These are phyloP conservation scores for Leccinum obscurum DNA, from an alignment of 768 basidiomycete genomes.

Conservation along the genomic window DNA sequence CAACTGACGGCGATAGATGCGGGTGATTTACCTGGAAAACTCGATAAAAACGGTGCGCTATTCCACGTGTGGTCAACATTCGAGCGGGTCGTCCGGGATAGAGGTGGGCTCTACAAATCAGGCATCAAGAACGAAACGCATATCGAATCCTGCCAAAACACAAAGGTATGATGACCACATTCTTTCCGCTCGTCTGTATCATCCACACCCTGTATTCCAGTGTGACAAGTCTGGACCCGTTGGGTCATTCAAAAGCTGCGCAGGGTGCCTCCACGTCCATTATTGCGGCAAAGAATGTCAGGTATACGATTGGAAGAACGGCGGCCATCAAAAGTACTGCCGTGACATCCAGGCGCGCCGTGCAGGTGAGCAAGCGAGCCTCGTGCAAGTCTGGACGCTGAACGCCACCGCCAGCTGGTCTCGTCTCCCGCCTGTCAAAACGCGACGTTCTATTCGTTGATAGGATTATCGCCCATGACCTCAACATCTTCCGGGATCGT, in stretches of 20 bases:
- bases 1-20: conserved; percentile 16
- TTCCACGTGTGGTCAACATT: conserved; percentile 24
- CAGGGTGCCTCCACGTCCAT: conserved; percentile 30
- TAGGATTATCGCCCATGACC: conserved; percentile 21
- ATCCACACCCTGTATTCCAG: conserved; percentile 10
- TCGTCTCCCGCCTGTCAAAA: conserved; percentile 21
- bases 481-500: conserved; percentile 15
- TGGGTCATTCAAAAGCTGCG: conserved; percentile 28
- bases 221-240: conserved; percentile 27
- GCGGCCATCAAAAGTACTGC: conserved; percentile 28
- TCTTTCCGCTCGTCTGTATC: not conserved
- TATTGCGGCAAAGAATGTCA: conserved; percentile 35
- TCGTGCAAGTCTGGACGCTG: not conserved
- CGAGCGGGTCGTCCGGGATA: conserved; percentile 19
- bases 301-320: conserved; percentile 31
- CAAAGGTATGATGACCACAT: conserved; percentile 16
- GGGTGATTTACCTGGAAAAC: conserved; percentile 11
- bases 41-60: conserved; percentile 17
- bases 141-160: conserved; percentile 27
- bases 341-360: conserved; percentile 28
- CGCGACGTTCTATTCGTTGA: conserved; percentile 28
- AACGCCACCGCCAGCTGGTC: conserved; percentile 19
- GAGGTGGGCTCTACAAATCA: conserved; percentile 14
- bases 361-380: conserved; percentile 17
- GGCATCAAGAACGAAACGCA: conserved; percentile 12